These are phyloP conservation scores for Gastrodia elata DNA, from an alignment of 106 monocot genomes.

Conservation along the genomic window DNA sequence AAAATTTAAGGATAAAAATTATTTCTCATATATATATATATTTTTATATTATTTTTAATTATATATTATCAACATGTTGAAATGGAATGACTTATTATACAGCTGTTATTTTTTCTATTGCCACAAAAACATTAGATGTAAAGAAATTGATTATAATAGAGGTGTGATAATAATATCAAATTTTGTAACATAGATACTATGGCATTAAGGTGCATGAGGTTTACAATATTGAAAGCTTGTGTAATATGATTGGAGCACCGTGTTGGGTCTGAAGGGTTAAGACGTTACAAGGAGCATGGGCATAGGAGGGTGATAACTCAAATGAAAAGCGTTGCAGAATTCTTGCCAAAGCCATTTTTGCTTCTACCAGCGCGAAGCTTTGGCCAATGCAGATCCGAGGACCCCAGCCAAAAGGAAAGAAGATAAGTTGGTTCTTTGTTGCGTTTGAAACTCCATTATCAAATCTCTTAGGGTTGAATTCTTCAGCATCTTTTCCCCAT, in stretches of 20 bases:
- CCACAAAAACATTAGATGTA: not conserved
- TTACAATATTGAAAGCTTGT: not conserved
- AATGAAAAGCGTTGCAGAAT: slow-evolving; percentile 46
- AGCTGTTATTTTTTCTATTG: not conserved
- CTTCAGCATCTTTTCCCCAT: slow-evolving; percentile 23
- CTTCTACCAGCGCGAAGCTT: slow-evolving; percentile 57
- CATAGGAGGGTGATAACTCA: slow-evolving; percentile 42
- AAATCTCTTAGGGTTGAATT: slow-evolving; percentile 26
- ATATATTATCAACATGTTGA: not conserved
- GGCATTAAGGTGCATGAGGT: not conserved
- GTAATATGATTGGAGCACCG: slow-evolving; percentile 42
- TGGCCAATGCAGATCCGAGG: slow-evolving; percentile 70
- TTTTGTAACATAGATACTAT: not conserved
- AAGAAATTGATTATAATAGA: not conserved
- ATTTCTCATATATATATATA: not conserved
- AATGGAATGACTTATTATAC: not conserved
- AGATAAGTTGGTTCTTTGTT: slow-evolving; percentile 17
- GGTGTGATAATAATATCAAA: not conserved
- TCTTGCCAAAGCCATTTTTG: slow-evolving; percentile 46
- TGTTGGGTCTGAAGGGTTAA: slow-evolving; percentile 46
- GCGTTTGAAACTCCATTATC: slow-evolving; percentile 11
- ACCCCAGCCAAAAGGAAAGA: slow-evolving; percentile 68
- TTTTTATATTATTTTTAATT: not conserved
- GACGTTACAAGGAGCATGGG: slow-evolving; percentile 39
- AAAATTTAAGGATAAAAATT: not conserved